A percentile compares a stretch with the other conserved stretches of the same genome.
phyloP scores from a whole-genome alignment of 768 basidiomycete species.

The Crepidotus variabilis region DNA sequence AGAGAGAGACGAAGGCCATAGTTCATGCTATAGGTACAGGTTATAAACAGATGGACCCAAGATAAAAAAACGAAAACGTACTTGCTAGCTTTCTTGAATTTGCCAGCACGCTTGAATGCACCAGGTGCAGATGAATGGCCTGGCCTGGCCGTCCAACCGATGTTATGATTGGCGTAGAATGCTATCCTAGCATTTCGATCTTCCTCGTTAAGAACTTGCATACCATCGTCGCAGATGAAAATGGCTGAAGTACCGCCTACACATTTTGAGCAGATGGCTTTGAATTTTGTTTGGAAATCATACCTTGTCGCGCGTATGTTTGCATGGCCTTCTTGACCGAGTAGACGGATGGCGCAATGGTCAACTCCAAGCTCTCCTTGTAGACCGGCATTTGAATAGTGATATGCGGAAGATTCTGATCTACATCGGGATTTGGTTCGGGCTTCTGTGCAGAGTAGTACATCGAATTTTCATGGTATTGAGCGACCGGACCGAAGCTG shows the following conservation, averaged over 20 bases:
- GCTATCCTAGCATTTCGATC: constrained; percentile 60
- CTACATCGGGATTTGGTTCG: constrained; percentile 61
- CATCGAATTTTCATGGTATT: constrained; percentile 79
- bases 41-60: constrained; percentile 1
- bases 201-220: constrained; percentile 64
- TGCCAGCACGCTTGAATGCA: constrained; percentile 88
- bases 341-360: constrained; percentile 78
- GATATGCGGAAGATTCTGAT: constrained; percentile 69
- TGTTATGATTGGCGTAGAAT: constrained; percentile 80
- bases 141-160: constrained; percentile 78
- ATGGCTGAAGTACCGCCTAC: constrained; percentile 68
- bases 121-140: constrained; percentile 65
- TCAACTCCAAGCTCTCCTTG: constrained; percentile 73
- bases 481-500: constrained; percentile 75
- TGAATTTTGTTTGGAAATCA: neutral
- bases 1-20: constrained; percentile 62
- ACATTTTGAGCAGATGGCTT: neutral
- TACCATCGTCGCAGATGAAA: constrained; percentile 81
- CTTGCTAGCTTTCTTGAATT: constrained; percentile 82
- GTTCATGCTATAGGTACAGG: constrained; percentile 59
- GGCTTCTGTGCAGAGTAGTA: constrained; percentile 77
- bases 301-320: constrained; percentile 80
- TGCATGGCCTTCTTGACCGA: constrained; percentile 84
- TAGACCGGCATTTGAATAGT: constrained; percentile 86
- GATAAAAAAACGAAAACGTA: constrained; percentile 16